These are phyloP conservation scores for Batrachochytrium dendrobatidis DNA, from an alignment of 371 early-diverging fungal genomes.

Conservation along the genomic window DNA sequence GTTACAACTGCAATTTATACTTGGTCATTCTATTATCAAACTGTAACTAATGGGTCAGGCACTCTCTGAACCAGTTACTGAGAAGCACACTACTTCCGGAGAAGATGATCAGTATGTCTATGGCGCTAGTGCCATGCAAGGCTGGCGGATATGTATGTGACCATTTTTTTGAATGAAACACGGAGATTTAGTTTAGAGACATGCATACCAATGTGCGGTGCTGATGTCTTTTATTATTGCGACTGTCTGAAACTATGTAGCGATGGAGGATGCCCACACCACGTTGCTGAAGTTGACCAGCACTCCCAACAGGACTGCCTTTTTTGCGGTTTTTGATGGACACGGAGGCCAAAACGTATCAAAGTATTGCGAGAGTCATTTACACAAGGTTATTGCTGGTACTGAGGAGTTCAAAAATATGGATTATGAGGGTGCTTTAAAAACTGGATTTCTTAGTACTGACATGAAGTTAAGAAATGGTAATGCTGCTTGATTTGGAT, in stretches of 20 bases:
- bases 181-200: neutral
- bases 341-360: constrained; percentile 88
- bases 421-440: constrained; percentile 61
- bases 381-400: constrained; percentile 60
- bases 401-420: constrained; percentile 57
- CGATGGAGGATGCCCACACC: constrained; percentile 96
- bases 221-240: constrained; percentile 3
- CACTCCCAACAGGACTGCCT: constrained; percentile 51
- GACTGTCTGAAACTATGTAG: constrained; percentile 30
- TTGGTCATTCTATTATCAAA: neutral
- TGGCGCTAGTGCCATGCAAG: constrained; percentile 92
- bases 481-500: constrained; percentile 19
- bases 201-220: neutral
- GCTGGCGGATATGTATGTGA: constrained; percentile 89
- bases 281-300: constrained; percentile 65
- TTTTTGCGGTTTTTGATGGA: constrained; percentile 96
- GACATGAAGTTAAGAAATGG: constrained; percentile 70
- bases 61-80: constrained; percentile 86
- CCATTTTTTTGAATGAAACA: neutral
- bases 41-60: constrained; percentile 84
- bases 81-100: constrained; percentile 71
- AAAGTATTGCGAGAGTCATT: constrained; percentile 68
- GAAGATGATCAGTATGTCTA: constrained; percentile 66
- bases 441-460: constrained; percentile 69
- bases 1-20: neutral